Percentiles rank a stretch among this genome's conserved stretches.
phyloP scores from a whole-genome alignment of 805 yeast genomes.

The Wickerhamiella parazyma region DNA sequence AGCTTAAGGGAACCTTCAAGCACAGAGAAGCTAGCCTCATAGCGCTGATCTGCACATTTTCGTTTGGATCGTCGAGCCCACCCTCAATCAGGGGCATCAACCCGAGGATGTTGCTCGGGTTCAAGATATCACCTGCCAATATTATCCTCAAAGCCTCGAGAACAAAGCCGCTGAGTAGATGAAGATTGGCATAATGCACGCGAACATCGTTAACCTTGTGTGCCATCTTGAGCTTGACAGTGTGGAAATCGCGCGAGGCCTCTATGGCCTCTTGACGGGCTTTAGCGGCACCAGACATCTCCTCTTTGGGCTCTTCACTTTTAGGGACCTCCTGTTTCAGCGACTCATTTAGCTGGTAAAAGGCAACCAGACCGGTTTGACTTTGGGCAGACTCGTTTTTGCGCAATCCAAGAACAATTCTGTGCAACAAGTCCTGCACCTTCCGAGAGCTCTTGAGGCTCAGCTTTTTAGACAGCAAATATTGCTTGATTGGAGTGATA shows the following conservation, averaged over 20 bases:
- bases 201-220: constrained; percentile 2
- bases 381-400: constrained; percentile 49
- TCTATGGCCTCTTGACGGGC: not conserved
- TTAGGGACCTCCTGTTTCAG: constrained; percentile 26
- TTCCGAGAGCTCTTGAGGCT: constrained; percentile 57
- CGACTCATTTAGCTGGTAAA: constrained; percentile 57
- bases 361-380: constrained; percentile 48
- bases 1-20: constrained; percentile 47
- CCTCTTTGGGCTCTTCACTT: not conserved
- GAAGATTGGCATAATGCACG: constrained; percentile 31
- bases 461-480: constrained; percentile 48
- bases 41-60: constrained; percentile 58
- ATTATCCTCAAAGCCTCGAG: constrained; percentile 65
- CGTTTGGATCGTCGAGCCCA: constrained; percentile 53
- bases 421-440: constrained; percentile 62
- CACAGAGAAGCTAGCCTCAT: constrained; percentile 48
- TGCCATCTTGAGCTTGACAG: not conserved
- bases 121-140: constrained; percentile 47
- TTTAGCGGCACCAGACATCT: constrained; percentile 9
- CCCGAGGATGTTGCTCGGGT: constrained; percentile 47
- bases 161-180: constrained; percentile 58
- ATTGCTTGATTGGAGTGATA: constrained; percentile 52
- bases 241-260: not conserved
- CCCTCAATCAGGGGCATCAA: constrained; percentile 61
- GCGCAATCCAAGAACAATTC: constrained; percentile 67